phyloP scores from a whole-genome alignment of 192 early-diverging fungal species.

The Spizellomyces sp. region DNA sequence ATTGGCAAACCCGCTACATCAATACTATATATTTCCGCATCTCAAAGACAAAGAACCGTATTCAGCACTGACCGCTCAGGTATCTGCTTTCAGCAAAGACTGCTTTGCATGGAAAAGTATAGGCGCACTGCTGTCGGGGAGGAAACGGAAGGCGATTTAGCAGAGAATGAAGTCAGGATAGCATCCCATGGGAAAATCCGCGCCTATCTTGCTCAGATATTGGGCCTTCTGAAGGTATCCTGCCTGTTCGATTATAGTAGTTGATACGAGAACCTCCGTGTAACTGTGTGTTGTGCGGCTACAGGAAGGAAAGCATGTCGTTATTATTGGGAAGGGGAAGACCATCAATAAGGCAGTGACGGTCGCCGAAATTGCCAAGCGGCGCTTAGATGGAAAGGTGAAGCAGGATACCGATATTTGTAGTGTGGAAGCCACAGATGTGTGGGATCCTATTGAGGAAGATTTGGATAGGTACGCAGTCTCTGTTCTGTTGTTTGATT shows the following conservation, averaged over 20 bases:
- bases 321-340: slow-evolving; percentile 50
- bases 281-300: neutral
- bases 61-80: too few species aligned
- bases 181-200: slow-evolving; percentile 13
- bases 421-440: slow-evolving; percentile 36
- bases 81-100: too few species aligned
- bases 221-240: slow-evolving; percentile 14
- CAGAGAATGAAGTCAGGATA: slow-evolving; percentile 24
- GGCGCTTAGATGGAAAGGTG: slow-evolving; percentile 44
- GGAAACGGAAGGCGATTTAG: neutral
- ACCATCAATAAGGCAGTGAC: slow-evolving; percentile 66
- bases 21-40: too few species aligned
- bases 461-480: slow-evolving; percentile 31
- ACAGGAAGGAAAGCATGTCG: slow-evolving; percentile 11
- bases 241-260: too few species aligned
- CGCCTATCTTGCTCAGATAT: neutral
- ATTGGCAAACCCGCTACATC: too few species aligned
- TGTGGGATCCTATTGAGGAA: slow-evolving; percentile 40
- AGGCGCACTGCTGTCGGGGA: slow-evolving; percentile 17
- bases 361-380: slow-evolving; percentile 68
- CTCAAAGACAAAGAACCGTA: too few species aligned
- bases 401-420: slow-evolving; percentile 39
- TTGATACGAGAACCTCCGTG: too few species aligned
- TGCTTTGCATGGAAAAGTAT: slow-evolving; percentile 26
- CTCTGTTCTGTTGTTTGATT: too few species aligned